phyloP scores from a whole-genome alignment of 352 stramenopile species.

The Hyaloperonospora brassicae region DNA sequence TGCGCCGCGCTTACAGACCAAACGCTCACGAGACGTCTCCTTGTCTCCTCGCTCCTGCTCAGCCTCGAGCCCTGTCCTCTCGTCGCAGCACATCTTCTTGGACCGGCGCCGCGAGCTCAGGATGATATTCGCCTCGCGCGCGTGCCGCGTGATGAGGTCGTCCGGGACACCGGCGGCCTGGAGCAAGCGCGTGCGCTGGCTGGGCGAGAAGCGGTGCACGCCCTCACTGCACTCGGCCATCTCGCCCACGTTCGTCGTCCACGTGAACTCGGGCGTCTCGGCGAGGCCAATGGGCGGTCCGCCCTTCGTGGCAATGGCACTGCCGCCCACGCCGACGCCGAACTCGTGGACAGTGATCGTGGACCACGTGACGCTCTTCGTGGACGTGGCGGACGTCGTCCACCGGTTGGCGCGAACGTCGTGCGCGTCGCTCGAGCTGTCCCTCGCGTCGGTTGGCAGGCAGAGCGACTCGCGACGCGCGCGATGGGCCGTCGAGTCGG shows the following conservation, averaged over 20 bases:
- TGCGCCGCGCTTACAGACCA: no score
- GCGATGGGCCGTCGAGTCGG: neutral
- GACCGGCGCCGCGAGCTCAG: conserved; percentile 42
- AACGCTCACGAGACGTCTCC: conserved; percentile 7
- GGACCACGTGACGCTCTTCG: conserved; percentile 33
- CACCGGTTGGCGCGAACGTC: neutral
- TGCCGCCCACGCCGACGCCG: conserved; percentile 40
- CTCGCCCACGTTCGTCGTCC: conserved; percentile 52
- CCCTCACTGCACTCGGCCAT: conserved; percentile 56
- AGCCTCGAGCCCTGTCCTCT: conserved; percentile 28
- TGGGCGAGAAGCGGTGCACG: conserved; percentile 41
- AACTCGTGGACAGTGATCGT: conserved; percentile 60
- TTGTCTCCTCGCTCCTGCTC: conserved; percentile 6
- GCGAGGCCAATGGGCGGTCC: conserved; percentile 43
- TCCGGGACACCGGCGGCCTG: conserved; percentile 42
- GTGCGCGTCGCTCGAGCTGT: conserved; percentile 1
- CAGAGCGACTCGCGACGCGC: conserved; percentile 1
- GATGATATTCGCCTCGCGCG: conserved; percentile 57
- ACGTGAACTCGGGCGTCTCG: conserved; percentile 46
- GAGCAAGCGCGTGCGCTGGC: conserved; percentile 44
- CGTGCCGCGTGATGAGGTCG: conserved; percentile 61
- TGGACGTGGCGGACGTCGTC: conserved; percentile 4
- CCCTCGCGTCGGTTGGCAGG: neutral
- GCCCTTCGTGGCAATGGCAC: conserved; percentile 37
- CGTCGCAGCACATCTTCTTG: conserved; percentile 29